phyloP scores from a whole-genome alignment of 2,329 filamentous ascomycete species.

The Ophiostoma perfectum region DNA sequence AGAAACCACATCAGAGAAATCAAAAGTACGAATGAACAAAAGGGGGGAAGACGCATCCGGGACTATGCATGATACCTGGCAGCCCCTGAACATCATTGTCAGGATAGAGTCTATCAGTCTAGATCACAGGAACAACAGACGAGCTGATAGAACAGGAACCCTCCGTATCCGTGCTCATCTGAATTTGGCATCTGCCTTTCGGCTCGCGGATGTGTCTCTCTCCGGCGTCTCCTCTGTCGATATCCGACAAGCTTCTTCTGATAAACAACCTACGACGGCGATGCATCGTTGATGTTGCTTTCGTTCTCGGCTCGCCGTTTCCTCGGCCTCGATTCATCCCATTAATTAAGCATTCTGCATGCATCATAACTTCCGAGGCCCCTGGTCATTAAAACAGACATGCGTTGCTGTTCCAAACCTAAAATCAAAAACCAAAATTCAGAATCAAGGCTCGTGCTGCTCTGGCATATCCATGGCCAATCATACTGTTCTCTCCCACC shows the following conservation, averaged over 20 bases:
- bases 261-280: background rate
- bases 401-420: too few species aligned
- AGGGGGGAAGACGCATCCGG: background rate
- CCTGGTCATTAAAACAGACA: too few species aligned
- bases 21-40: background rate
- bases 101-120: too few species aligned
- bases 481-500: background rate
- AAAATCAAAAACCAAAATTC: too few species aligned
- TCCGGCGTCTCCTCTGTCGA: background rate
- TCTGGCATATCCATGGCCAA: background rate
- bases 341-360: background rate
- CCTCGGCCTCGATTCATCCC: background rate
- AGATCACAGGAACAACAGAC: background rate
- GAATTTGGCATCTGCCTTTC: background rate
- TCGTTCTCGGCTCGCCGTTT: background rate
- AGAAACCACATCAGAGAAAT: background rate
- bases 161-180: constrained; percentile 2
- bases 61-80: background rate
- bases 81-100: constrained; percentile 5
- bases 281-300: background rate
- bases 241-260: background rate
- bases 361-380: too few species aligned
- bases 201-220: background rate
- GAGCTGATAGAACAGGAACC: background rate
- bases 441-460: too few species aligned